Evolutionary conservation across 2,329 filamentous ascomycete genomes (phyloP).

Genomic region (Lecanosticta acicola): DNA sequence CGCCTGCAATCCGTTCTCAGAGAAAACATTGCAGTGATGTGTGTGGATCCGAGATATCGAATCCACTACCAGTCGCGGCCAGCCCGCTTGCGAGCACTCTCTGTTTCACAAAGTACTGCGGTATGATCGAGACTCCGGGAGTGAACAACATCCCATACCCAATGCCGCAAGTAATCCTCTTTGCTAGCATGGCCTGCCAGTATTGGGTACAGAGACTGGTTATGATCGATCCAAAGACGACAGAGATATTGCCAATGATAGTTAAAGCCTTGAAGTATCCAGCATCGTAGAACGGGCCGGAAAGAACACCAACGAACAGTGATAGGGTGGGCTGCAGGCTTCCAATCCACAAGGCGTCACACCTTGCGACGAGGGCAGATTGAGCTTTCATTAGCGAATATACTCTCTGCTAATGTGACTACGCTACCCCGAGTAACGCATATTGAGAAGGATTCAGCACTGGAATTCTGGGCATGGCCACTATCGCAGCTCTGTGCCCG

Average conservation of each 20-base stretch:
- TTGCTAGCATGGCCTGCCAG: constrained; percentile 9
- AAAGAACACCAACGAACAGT: constrained; percentile 29
- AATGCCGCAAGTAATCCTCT: constrained; percentile 8
- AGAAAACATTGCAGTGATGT: not conserved
- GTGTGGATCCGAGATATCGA: constrained; percentile 15
- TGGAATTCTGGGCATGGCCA: no score
- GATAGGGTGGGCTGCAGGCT: constrained; percentile 39
- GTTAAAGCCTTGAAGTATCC: constrained; percentile 9
- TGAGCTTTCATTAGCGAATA: no score
- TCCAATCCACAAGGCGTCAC: no score
- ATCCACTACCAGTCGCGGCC: constrained; percentile 4
- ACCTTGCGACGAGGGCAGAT: no score
- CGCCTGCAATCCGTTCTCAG: constrained; percentile 4
- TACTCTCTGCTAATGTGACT: no score
- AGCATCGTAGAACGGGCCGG: constrained; percentile 9
- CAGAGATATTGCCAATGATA: constrained; percentile 4
- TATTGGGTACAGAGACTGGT: constrained; percentile 7
- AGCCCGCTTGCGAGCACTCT: constrained; percentile 3
- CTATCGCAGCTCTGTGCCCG: no score
- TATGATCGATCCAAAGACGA: constrained; percentile 13
- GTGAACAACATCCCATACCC: constrained; percentile 9
- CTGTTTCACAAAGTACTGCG: constrained; percentile 7
- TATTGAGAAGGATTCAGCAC: no score
- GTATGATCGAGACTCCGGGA: constrained; percentile 7
- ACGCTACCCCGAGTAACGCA: no score